Conservation (phyloP, 257 asterid species). For the Penstemon barbatus region DNA sequence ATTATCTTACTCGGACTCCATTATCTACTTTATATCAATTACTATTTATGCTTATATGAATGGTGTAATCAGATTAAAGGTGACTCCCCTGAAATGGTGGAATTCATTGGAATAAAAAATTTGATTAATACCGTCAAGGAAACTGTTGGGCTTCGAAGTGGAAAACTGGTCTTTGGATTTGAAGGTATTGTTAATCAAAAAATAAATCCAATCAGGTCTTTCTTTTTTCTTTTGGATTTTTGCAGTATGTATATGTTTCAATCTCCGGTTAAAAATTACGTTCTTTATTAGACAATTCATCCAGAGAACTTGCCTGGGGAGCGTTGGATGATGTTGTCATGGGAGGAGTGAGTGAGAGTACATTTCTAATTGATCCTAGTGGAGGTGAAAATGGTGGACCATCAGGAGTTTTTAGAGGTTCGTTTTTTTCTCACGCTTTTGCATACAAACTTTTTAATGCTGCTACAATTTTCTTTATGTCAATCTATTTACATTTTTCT, state of each 20-base stretch:
- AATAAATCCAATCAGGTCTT: too few species aligned
- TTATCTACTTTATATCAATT: constrained; percentile 20
- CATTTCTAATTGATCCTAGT: constrained; percentile 65
- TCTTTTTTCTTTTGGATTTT: constrained; percentile 3
- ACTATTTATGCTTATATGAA: constrained; percentile 28
- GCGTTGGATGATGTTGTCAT: constrained; percentile 96
- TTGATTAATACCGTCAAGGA: constrained; percentile 69
- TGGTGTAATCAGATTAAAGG: constrained; percentile 78
- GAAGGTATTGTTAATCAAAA: constrained; percentile 47
- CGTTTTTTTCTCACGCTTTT: constrained; percentile 21
- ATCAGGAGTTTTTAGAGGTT: constrained; percentile 87
- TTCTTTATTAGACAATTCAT: constrained; percentile 44
- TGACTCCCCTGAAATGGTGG: constrained; percentile 95
- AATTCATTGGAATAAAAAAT: constrained; percentile 86
- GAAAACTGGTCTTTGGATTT: constrained; percentile 80
- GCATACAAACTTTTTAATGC: background rate
- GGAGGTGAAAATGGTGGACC: constrained; percentile 85
- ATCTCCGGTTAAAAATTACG: constrained; percentile 9
- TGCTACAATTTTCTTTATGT: constrained; percentile 8
- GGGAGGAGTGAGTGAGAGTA: constrained; percentile 99
- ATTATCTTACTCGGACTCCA: constrained; percentile 18
- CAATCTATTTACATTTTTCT: constrained; percentile 19
- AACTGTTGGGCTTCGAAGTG: constrained; percentile 70
- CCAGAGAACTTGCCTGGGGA: constrained; percentile 88
- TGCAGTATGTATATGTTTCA: background rate